These are phyloP conservation scores for Pleurotus tuber-regium DNA, from an alignment of 768 basidiomycete genomes.

Conservation along the genomic window DNA sequence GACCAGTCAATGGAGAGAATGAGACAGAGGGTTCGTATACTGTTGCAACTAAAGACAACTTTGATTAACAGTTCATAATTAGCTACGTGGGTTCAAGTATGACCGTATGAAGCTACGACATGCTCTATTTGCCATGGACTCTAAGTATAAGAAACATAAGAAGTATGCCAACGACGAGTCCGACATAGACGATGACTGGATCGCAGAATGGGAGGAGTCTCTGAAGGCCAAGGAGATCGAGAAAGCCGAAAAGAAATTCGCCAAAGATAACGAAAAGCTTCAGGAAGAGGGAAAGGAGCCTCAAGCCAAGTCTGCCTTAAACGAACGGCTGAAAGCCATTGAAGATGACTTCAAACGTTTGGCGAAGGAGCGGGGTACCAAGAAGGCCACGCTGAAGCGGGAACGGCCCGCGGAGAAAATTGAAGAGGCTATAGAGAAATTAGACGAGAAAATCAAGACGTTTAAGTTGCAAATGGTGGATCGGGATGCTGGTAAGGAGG, in stretches of 20 bases:
- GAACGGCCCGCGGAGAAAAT: slow-evolving; percentile 75
- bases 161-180: slow-evolving; percentile 82
- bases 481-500: slow-evolving; percentile 92
- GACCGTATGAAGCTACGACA: slow-evolving; percentile 97
- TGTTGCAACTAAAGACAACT: background rate
- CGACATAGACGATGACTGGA: slow-evolving; percentile 92
- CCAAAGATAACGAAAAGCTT: slow-evolving; percentile 90
- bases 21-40: slow-evolving; percentile 71
- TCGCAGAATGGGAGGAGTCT: slow-evolving; percentile 75
- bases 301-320: slow-evolving; percentile 58
- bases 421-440: slow-evolving; percentile 75
- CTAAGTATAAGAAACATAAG: slow-evolving; percentile 79
- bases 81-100: slow-evolving; percentile 91
- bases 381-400: slow-evolving; percentile 63
- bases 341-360: slow-evolving; percentile 76
- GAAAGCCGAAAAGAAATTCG: slow-evolving; percentile 89
- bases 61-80: slow-evolving; percentile 8
- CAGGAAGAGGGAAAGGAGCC: slow-evolving; percentile 65
- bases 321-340: slow-evolving; percentile 66
- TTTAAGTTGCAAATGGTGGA: slow-evolving; percentile 90
- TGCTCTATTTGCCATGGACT: slow-evolving; percentile 73
- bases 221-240: slow-evolving; percentile 82
- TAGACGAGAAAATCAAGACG: slow-evolving; percentile 82
- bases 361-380: slow-evolving; percentile 78
- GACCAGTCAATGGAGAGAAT: slow-evolving; percentile 94